Conservation (phyloP, 192 early-diverging fungal species). For the Haplosporangium gracile region DNA sequence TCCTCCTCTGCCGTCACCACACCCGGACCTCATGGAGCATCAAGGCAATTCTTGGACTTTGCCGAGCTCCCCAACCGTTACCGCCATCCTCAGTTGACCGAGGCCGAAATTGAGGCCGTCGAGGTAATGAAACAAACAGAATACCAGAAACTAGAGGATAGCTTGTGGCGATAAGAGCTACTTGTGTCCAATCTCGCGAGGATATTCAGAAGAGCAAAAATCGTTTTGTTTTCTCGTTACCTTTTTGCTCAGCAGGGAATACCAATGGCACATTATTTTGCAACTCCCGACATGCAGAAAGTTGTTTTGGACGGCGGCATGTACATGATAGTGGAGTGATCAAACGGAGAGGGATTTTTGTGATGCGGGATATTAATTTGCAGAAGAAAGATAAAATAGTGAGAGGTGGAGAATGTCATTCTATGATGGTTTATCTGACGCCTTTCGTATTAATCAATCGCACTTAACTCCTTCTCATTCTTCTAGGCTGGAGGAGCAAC, state of each 20-base stretch:
- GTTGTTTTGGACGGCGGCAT: neutral
- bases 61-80: conserved; percentile 57
- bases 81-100: conserved; percentile 50
- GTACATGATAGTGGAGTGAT: neutral
- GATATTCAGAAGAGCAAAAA: neutral
- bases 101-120: conserved; percentile 62
- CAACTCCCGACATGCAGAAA: neutral
- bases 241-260: neutral
- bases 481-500: conserved; percentile 10
- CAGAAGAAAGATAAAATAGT: neutral
- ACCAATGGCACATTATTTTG: neutral
- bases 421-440: neutral
- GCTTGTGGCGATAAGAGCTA: neutral
- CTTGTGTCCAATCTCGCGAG: neutral
- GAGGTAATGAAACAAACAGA: conserved; percentile 47
- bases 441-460: neutral
- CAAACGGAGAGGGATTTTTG: neutral
- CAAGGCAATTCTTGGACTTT: conserved; percentile 45
- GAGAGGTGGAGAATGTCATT: neutral
- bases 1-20: conserved; percentile 13
- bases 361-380: neutral
- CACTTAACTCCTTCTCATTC: neutral
- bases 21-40: conserved; percentile 13
- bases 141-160: neutral
- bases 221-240: neutral